Percentiles rank a stretch among this genome's conserved stretches.
phyloP scores from a whole-genome alignment of 768 basidiomycete species.

The Lactifluus pinguis region DNA sequence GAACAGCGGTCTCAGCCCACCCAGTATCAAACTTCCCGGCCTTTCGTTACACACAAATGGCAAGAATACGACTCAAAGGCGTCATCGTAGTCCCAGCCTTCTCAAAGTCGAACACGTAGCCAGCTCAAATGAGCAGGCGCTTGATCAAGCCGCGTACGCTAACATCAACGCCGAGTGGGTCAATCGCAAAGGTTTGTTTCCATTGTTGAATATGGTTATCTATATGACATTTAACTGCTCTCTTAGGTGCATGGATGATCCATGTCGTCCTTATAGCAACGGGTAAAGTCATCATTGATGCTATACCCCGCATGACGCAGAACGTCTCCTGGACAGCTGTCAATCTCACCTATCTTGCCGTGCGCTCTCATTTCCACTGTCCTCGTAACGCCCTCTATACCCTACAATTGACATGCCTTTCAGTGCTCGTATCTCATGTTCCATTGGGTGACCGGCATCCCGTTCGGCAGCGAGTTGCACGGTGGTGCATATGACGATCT shows the following conservation, averaged over 20 bases:
- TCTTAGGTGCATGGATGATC: constrained; percentile 91
- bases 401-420: neutral
- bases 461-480: constrained; percentile 80
- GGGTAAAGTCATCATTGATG: constrained; percentile 90
- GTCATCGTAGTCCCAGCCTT: constrained; percentile 61
- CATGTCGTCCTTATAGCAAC: constrained; percentile 87
- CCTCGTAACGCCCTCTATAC: neutral
- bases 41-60: constrained; percentile 1
- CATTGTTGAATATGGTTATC: neutral
- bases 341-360: constrained; percentile 83
- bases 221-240: neutral
- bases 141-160: constrained; percentile 72
- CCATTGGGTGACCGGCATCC: constrained; percentile 95
- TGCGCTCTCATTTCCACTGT: constrained; percentile 34
- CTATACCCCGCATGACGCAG: constrained; percentile 88
- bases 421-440: constrained; percentile 87
- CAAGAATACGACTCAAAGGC: constrained; percentile 17
- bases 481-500: constrained; percentile 96
- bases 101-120: constrained; percentile 83
- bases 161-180: constrained; percentile 93
- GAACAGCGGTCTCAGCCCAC: constrained; percentile 5
- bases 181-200: constrained; percentile 69
- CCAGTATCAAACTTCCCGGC: constrained; percentile 11
- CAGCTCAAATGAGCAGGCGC: constrained; percentile 60
- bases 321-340: constrained; percentile 94